These are phyloP conservation scores for Alternaria postmessia DNA, from an alignment of 2,329 filamentous ascomycete species.

Conservation along the genomic window DNA sequence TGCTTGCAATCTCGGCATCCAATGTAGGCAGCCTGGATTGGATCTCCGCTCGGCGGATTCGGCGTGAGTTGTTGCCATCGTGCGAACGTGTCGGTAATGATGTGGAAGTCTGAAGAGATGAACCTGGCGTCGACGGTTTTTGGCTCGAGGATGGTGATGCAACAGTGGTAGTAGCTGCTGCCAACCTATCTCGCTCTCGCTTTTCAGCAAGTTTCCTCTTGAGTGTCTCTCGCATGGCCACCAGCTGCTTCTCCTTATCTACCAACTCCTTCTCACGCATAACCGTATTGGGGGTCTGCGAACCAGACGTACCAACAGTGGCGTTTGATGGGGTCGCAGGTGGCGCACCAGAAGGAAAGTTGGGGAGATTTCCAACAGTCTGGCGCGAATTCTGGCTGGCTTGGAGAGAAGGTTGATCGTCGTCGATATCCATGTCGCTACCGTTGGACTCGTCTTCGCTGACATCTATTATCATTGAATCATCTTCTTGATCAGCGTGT, in stretches of 20 bases:
- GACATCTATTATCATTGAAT: constrained; percentile 80
- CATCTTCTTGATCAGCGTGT: constrained; percentile 62
- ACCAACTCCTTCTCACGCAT: constrained; percentile 55
- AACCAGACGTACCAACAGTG: constrained; percentile 41
- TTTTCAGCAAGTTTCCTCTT: constrained; percentile 42
- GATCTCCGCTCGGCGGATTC: constrained; percentile 57
- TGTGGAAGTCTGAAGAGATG: constrained; percentile 7
- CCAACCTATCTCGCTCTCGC: constrained; percentile 28
- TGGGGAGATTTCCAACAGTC: constrained; percentile 24
- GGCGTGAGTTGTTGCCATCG: constrained; percentile 20
- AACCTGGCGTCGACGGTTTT: constrained; percentile 5
- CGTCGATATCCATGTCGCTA: constrained; percentile 70
- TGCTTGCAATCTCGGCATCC: constrained; percentile 55
- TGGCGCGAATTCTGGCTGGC: constrained; percentile 19
- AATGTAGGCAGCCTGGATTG: constrained; percentile 57
- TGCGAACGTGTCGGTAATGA: background rate
- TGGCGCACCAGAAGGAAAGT: constrained; percentile 37
- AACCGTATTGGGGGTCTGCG: constrained; percentile 48
- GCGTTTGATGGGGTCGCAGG: constrained; percentile 35
- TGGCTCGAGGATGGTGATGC: constrained; percentile 5
- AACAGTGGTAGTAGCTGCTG: constrained; percentile 14
- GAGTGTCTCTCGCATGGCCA: constrained; percentile 49
- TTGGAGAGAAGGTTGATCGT: constrained; percentile 58
- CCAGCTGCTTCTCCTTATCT: constrained; percentile 59
- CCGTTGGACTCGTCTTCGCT: constrained; percentile 74